These are phyloP conservation scores for Apophysomyces sp. DNA, from an alignment of 371 early-diverging fungal species.

Conservation along the genomic window DNA sequence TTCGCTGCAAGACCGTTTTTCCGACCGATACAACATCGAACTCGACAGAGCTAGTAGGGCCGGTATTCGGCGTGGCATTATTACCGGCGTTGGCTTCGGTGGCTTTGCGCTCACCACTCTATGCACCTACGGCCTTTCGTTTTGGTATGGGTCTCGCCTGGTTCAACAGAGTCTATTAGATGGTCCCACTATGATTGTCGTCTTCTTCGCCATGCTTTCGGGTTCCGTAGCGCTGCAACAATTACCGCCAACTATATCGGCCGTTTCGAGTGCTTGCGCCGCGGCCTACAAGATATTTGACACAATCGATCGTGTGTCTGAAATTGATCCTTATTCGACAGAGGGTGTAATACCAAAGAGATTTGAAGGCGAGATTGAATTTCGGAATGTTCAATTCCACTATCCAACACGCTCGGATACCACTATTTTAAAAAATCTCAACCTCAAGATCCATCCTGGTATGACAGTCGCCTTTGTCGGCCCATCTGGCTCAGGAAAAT, in stretches of 20 bases:
- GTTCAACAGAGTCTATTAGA: conserved; percentile 45
- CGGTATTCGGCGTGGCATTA: conserved; percentile 53
- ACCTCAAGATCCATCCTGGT: conserved; percentile 65
- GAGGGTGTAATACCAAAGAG: conserved; percentile 54
- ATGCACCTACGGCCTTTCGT: conserved; percentile 69
- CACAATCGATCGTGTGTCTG: conserved; percentile 73
- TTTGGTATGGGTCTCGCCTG: conserved; percentile 76
- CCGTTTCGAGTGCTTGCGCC: conserved; percentile 62
- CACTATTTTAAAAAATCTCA: conserved; percentile 57
- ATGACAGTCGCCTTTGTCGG: conserved; percentile 77
- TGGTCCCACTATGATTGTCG: conserved; percentile 55
- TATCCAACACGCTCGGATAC: conserved; percentile 76
- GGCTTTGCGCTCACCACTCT: conserved; percentile 65
- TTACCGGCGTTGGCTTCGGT: conserved; percentile 63
- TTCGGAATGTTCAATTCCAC: conserved; percentile 64
- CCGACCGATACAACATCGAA: conserved; percentile 56
- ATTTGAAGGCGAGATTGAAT: conserved; percentile 67
- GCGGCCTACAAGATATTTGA: conserved; percentile 70
- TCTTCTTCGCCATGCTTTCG: conserved; percentile 68
- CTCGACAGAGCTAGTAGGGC: conserved; percentile 53
- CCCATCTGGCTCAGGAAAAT: conserved; percentile 85
- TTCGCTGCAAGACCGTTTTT: conserved; percentile 72
- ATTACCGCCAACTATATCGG: conserved; percentile 61
- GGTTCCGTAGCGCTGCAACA: conserved; percentile 42
- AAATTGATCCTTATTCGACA: conserved; percentile 60